These are phyloP conservation scores for Kitagawia praeruptora DNA, from an alignment of 129 eudicot species.

Conservation along the genomic window DNA sequence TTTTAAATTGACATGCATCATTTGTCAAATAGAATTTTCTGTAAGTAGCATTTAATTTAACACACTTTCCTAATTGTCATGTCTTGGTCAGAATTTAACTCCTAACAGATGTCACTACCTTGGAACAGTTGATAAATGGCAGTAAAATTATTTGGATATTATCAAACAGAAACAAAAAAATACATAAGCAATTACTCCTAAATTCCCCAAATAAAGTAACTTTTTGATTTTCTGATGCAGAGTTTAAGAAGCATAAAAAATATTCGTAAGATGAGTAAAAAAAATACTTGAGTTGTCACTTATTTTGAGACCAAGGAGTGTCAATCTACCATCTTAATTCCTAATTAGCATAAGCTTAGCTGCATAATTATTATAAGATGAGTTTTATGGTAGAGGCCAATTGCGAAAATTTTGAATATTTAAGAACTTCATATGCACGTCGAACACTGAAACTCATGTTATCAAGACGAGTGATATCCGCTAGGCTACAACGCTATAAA, in stretches of 20 bases:
- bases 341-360: too few relatives aligned
- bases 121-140: background rate
- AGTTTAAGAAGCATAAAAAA: too few relatives aligned
- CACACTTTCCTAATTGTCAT: background rate
- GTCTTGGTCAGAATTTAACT: background rate
- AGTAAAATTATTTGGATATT: background rate
- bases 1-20: background rate
- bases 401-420: background rate
- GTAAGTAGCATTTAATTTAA: background rate
- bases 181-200: too few relatives aligned
- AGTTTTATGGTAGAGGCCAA: too few relatives aligned
- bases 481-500: background rate
- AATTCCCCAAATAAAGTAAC: too few relatives aligned
- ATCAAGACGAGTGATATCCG: too few relatives aligned
- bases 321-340: background rate
- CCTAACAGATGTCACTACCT: background rate
- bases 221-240: too few relatives aligned
- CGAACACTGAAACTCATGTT: background rate
- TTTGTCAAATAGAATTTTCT: background rate
- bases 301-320: too few relatives aligned
- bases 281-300: too few relatives aligned
- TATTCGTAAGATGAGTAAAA: too few relatives aligned
- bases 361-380: background rate
- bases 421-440: background rate
- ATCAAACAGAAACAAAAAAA: background rate